phyloP scores from a whole-genome alignment of 495 filamentous ascomycete genomes.

The Hypoxylon lienhwacheense region DNA sequence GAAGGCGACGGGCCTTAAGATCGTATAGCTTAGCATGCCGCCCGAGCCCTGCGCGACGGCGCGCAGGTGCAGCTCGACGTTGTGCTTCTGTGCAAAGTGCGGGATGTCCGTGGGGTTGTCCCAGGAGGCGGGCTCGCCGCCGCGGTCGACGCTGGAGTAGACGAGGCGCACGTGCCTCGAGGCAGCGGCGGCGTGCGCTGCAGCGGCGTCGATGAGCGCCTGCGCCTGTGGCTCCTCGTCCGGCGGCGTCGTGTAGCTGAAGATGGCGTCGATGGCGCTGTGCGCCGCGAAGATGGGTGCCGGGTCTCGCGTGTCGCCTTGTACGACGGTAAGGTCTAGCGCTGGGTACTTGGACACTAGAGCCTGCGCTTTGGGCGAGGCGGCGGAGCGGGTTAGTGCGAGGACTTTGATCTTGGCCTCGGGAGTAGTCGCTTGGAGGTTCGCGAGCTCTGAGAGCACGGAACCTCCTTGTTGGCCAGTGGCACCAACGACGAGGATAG shows the following conservation, averaged over 20 bases:
- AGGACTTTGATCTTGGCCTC: slow-evolving; percentile 60
- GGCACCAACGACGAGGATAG: slow-evolving; percentile 66
- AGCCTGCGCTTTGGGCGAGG: slow-evolving; percentile 55
- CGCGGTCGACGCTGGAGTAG: slow-evolving; percentile 68
- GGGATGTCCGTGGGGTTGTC: slow-evolving; percentile 60
- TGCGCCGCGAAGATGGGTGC: slow-evolving; percentile 55
- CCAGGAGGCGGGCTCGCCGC: slow-evolving; percentile 56
- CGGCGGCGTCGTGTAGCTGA: slow-evolving; percentile 52
- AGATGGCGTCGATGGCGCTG: slow-evolving; percentile 51
- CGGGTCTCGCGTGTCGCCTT: slow-evolving; percentile 59
- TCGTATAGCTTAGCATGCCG: slow-evolving; percentile 52
- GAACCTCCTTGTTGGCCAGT: slow-evolving; percentile 73
- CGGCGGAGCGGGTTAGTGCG: slow-evolving; percentile 65
- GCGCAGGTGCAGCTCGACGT: slow-evolving; percentile 64
- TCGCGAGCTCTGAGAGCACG: slow-evolving; percentile 57
- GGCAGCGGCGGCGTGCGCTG: slow-evolving; percentile 46
- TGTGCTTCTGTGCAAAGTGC: slow-evolving; percentile 66
- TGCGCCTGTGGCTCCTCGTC: slow-evolving; percentile 65
- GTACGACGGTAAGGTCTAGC: slow-evolving; percentile 53
- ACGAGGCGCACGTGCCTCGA: slow-evolving; percentile 58
- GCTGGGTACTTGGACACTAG: slow-evolving; percentile 43
- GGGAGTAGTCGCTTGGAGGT: slow-evolving; percentile 38
- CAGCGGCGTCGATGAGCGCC: slow-evolving; percentile 58
- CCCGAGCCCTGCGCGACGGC: slow-evolving; percentile 39
- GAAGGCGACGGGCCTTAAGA: slow-evolving; percentile 65